Base-by-base conservation (phyloP, 495 filamentous ascomycete species). In the Penicillium desertorum region DNA sequence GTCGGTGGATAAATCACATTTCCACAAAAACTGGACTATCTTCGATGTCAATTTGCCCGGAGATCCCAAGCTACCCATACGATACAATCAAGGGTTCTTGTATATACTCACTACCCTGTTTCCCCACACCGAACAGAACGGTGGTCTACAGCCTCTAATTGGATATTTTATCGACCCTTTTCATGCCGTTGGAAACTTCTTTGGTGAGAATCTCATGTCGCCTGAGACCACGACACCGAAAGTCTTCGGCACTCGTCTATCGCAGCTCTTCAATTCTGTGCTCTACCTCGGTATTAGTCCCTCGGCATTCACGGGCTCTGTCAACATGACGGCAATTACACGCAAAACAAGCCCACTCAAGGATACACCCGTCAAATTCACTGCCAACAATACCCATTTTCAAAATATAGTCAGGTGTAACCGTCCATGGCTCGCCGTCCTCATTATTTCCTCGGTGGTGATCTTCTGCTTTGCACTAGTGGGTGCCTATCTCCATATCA, bases 401-500 rank as follows among this genome's bases (percentile, higher is more conserved):
- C 30, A 23, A 14, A 7, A 49, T 8, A 19, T 49, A 1, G 47
- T 49, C 3, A 34, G 5, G 2, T 49, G 47, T 20, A 16, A 36
- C 11, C 30, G n/a, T 20, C 12, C 12, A 5, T 49, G 47, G 47
- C 47, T 49, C 4, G 9, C 4, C 17, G 4, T 49, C 0, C 29
- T 49, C 30, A 36, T 49, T 4, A 6, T 49, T 34, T 34, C 47
- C 17, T 49, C 47, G 1, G 17, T 49, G 12, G 30, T 36, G 3
- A 49, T 49, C n/a, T 49, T 49, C 30, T 22, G 29, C 47, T 49
- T 32, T 23, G 47, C 47, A 23, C 30, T 49, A 10, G 19, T 36
- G 3, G 47, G 47, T 5, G 47, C 30, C 6, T 34, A 32, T 23
- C 47, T 49, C 11, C 47, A 36, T 19, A 23, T 49, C 1, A 23